Evolutionary conservation across 2,329 filamentous ascomycete genomes (phyloP).

Genomic region (Tolypocladium amazonense): DNA sequence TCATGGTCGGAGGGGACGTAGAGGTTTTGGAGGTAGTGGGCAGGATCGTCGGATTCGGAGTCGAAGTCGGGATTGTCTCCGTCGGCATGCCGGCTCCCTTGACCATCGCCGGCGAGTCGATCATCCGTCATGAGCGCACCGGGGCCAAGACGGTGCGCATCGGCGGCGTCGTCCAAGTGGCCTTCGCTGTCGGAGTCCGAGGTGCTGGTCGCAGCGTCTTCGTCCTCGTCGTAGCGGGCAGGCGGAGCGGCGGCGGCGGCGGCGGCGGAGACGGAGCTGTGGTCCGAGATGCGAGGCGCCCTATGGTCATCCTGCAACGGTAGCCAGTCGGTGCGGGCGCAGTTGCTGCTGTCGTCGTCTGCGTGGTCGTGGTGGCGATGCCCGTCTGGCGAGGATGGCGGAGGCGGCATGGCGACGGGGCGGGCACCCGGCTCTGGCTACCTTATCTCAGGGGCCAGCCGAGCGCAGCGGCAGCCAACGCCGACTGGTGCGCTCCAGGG

Average conservation of each 20-base stretch:
- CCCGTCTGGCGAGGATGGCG: slow-evolving; percentile 2
- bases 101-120: neutral
- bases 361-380: slow-evolving; percentile 1
- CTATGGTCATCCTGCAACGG: slow-evolving; percentile 2
- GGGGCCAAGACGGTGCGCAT: neutral
- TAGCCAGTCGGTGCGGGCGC: neutral
- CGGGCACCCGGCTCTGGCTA: neutral
- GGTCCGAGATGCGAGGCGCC: neutral
- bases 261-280: neutral
- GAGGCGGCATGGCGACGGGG: slow-evolving; percentile 8
- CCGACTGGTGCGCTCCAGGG: neutral
- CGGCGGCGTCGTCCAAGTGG: neutral
- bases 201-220: neutral
- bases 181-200: neutral
- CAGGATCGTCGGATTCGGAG: neutral
- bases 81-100: neutral
- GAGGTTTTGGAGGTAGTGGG: neutral
- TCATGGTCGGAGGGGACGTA: slow-evolving; percentile 12
- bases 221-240: neutral
- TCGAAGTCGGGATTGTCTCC: neutral
- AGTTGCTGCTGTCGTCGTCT: neutral
- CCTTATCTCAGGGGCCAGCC: neutral
- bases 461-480: neutral
- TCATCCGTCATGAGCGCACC: neutral
- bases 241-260: neutral